Percentiles rank a stretch among this genome's conserved stretches.
phyloP scores from a whole-genome alignment of 2,329 filamentous ascomycete genomes.

The Hypoxylon sp. region DNA sequence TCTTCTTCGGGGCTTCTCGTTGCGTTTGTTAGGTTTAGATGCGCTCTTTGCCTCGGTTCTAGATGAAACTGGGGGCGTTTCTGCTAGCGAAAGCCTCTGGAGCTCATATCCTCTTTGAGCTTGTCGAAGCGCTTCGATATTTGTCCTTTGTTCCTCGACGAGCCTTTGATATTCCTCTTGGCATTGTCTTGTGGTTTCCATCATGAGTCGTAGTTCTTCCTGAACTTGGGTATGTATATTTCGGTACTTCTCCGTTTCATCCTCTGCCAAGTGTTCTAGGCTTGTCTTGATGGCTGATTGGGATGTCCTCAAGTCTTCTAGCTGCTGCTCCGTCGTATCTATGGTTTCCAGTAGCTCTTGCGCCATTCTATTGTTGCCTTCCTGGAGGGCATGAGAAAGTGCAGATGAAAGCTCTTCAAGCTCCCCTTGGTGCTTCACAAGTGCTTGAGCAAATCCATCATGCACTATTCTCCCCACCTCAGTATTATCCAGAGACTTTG shows the following conservation, averaged over 20 bases:
- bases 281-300: constrained; percentile 12
- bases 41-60: neutral
- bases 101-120: constrained; percentile 7
- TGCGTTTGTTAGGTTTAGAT: neutral
- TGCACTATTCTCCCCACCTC: neutral
- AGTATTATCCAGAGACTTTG: neutral
- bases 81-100: constrained; percentile 5
- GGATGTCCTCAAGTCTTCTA: constrained; percentile 2
- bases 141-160: constrained; percentile 7
- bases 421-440: neutral
- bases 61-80: neutral
- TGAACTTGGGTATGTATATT: constrained; percentile 8
- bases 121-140: constrained; percentile 1
- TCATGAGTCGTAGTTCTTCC: constrained; percentile 9
- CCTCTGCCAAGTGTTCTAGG: neutral
- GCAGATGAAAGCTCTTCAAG: neutral
- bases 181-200: constrained; percentile 8
- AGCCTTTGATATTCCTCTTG: constrained; percentile 17
- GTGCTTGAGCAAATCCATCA: neutral
- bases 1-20: neutral
- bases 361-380: constrained; percentile 3
- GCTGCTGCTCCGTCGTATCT: neutral
- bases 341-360: constrained; percentile 1
- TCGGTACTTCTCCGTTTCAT: constrained; percentile 4
- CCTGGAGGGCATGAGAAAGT: neutral